Percentiles rank a stretch among this genome's conserved stretches.
Evolutionary conservation across 164 flowering plant genomes (phyloP).

Genomic region (Liriodendron chinense): DNA sequence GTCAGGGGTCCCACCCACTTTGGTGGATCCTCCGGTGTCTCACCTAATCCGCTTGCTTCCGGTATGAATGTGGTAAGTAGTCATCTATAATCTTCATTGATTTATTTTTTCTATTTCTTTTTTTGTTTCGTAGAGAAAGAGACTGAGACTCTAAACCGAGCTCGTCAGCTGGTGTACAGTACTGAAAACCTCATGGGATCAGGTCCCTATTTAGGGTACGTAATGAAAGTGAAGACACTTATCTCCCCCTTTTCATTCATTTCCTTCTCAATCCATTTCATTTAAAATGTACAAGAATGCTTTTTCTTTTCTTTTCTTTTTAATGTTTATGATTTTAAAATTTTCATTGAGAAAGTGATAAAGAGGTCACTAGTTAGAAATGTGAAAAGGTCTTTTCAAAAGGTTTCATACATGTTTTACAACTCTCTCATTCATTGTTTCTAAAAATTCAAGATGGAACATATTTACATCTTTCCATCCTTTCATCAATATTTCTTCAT

Average conservation of each 20-base stretch:
- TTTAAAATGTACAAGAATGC: neutral
- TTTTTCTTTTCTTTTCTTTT: neutral
- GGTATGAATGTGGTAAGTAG: no score
- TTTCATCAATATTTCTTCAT: neutral
- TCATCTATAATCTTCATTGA: neutral
- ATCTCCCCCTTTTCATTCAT: neutral
- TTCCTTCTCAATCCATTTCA: neutral
- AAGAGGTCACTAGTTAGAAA: no score
- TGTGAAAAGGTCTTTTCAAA: neutral
- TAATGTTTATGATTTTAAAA: neutral
- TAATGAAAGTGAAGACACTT: neutral
- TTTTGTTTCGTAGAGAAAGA: conserved; percentile 61
- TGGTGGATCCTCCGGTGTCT: no score
- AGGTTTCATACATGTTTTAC: neutral
- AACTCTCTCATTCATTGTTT: neutral
- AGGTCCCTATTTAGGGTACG: conserved; percentile 50
- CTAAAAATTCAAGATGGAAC: neutral
- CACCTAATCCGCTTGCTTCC: no score
- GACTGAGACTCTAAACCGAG: conserved; percentile 79
- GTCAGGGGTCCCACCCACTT: no score
- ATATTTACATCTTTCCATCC: neutral
- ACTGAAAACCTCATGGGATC: conserved; percentile 48
- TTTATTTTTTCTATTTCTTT: neutral
- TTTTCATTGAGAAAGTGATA: no score
- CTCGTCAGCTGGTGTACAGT: conserved; percentile 83